These are phyloP conservation scores for Fusarium albosuccineum DNA, from an alignment of 2,329 filamentous ascomycete species.

Conservation along the genomic window DNA sequence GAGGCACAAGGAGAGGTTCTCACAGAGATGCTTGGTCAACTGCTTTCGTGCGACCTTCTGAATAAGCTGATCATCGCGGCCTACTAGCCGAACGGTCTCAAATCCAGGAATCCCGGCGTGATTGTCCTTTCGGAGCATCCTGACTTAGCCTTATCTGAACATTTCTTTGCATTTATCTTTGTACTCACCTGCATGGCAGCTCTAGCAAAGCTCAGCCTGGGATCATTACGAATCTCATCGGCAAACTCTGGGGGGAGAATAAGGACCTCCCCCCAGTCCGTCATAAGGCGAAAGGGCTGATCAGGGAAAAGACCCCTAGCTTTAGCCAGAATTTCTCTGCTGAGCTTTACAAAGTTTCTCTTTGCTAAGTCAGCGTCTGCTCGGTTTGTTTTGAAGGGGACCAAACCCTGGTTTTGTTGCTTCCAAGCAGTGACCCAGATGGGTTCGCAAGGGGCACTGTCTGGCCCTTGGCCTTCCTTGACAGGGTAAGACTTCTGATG, in stretches of 20 bases:
- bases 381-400: neutral
- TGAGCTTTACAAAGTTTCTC: neutral
- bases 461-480: neutral
- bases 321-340: conserved; percentile 3
- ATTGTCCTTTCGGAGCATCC: neutral
- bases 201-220: neutral
- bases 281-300: conserved; percentile 1
- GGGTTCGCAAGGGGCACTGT: neutral
- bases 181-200: neutral
- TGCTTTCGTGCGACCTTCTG: conserved; percentile 3
- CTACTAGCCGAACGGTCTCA: neutral
- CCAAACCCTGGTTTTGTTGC: neutral
- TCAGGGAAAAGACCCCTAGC: neutral
- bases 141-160: neutral
- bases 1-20: neutral
- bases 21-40: conserved; percentile 5
- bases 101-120: neutral
- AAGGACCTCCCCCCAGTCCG: conserved; percentile 11
- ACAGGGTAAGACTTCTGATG: neutral
- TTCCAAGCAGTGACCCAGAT: neutral
- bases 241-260: neutral
- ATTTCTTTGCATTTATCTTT: neutral
- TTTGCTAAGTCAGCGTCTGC: neutral
- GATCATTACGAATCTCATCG: conserved; percentile 13
- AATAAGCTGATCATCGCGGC: neutral